Percentiles rank a stretch among this genome's conserved stretches.
Evolutionary conservation across 2,329 filamentous ascomycete species (phyloP).

Genomic region (Fusarium lyarnte): DNA sequence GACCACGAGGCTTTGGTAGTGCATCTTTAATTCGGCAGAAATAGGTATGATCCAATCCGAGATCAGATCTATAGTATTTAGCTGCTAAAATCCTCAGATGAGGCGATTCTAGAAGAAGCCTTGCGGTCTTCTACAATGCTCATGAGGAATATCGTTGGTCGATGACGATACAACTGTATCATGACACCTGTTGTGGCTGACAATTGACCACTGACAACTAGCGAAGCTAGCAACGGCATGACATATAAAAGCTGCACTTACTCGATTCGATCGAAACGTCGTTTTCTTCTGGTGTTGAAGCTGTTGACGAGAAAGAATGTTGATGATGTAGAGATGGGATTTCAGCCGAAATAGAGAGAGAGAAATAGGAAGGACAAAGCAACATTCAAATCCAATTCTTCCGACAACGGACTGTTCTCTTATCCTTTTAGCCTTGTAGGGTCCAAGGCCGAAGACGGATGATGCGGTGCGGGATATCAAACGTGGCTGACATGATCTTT

Average conservation of each 20-base stretch:
- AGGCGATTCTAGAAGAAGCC: not conserved
- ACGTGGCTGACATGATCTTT: constrained; percentile 34
- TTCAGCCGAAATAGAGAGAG: constrained; percentile 32
- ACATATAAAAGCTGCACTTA: constrained; percentile 25
- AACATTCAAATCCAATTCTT: constrained; percentile 19
- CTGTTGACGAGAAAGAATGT: constrained; percentile 2
- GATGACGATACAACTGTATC: constrained; percentile 28
- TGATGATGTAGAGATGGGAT: constrained; percentile 23
- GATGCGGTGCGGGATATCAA: constrained; percentile 22
- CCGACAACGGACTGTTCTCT: constrained; percentile 42
- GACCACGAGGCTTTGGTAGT: not conserved
- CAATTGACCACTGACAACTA: constrained; percentile 11
- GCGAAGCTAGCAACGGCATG: constrained; percentile 15
- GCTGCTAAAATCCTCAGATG: not conserved
- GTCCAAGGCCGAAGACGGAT: constrained; percentile 33
- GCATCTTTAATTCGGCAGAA: not conserved
- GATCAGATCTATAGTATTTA: not conserved
- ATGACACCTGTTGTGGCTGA: constrained; percentile 32
- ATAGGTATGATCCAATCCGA: not conserved
- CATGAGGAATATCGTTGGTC: constrained; percentile 28
- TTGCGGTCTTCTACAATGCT: not conserved
- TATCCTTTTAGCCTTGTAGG: constrained; percentile 37
- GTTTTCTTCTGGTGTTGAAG: constrained; percentile 13
- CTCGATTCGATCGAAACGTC: constrained; percentile 1
- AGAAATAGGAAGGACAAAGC: constrained; percentile 24